phyloP scores from a whole-genome alignment of 2,329 filamentous ascomycete genomes.

The Fusarium sp. region DNA sequence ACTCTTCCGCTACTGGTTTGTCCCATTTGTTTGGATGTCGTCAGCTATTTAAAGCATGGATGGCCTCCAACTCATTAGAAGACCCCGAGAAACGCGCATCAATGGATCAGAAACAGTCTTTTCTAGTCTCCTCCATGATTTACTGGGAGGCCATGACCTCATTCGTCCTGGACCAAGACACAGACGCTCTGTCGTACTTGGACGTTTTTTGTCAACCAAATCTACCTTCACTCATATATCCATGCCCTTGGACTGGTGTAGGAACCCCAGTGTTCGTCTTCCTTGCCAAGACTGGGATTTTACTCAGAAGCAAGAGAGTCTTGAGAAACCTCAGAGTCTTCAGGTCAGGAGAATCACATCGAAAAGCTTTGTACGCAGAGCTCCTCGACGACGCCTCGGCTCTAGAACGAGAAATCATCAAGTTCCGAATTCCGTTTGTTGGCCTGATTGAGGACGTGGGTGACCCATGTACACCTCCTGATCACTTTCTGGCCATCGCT shows the following conservation, averaged over 20 bases:
- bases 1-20: conserved; percentile 14
- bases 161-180: conserved; percentile 26
- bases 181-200: conserved; percentile 17
- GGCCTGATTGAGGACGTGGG: conserved; percentile 18
- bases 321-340: conserved; percentile 9
- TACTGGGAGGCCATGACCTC: conserved; percentile 37
- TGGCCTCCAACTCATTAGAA: neutral
- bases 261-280: conserved; percentile 17
- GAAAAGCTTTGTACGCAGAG: neutral
- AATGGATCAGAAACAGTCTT: neutral
- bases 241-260: conserved; percentile 30
- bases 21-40: conserved; percentile 28
- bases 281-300: conserved; percentile 7
- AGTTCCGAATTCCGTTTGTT: conserved; percentile 7
- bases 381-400: conserved; percentile 8
- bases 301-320: conserved; percentile 16
- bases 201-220: conserved; percentile 1
- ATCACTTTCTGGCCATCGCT: conserved; percentile 12
- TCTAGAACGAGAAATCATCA: conserved; percentile 6
- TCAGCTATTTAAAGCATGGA: conserved; percentile 24
- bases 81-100: neutral
- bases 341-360: neutral
- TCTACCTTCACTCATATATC: neutral
- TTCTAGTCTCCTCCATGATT: conserved; percentile 30
- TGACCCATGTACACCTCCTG: conserved; percentile 7